These are phyloP conservation scores for Priceomyces carsonii DNA, from an alignment of 805 yeast species.

Conservation along the genomic window DNA sequence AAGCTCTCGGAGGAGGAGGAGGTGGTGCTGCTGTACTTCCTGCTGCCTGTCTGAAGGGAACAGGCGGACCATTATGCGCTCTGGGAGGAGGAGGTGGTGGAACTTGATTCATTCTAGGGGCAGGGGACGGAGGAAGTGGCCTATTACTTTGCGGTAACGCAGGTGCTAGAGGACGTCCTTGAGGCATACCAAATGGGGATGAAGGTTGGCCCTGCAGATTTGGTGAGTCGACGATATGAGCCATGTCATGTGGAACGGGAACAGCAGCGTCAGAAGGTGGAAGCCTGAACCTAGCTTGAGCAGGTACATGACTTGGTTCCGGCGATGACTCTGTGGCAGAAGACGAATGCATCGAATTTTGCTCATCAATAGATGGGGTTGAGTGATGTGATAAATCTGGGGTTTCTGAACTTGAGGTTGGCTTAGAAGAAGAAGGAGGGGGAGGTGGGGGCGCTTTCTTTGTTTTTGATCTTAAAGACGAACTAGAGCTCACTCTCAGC, in stretches of 20 bases:
- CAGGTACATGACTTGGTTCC: slow-evolving; percentile 12
- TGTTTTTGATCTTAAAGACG: slow-evolving; percentile 13
- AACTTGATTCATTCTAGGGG: slow-evolving; percentile 11
- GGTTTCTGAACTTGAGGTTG: no score
- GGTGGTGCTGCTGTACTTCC: slow-evolving; percentile 23
- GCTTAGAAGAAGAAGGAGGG: slow-evolving; percentile 30
- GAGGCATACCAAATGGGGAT: slow-evolving; percentile 17
- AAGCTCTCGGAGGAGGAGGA: slow-evolving; percentile 32
- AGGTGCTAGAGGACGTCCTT: slow-evolving; percentile 19
- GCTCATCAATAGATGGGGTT: neutral
- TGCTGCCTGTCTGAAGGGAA: slow-evolving; percentile 19
- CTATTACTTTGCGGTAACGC: slow-evolving; percentile 25
- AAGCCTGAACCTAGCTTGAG: slow-evolving; percentile 30
- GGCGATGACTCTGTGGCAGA: slow-evolving; percentile 14
- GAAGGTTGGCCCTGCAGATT: slow-evolving; percentile 6
- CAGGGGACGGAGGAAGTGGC: slow-evolving; percentile 26
- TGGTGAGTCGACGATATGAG: slow-evolving; percentile 17
- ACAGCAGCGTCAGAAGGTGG: slow-evolving; percentile 35
- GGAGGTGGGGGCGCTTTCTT: slow-evolving; percentile 41
- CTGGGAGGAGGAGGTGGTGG: slow-evolving; percentile 11
- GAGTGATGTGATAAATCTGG: slow-evolving; percentile 4
- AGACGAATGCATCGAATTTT: slow-evolving; percentile 8
- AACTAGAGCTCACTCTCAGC: slow-evolving; percentile 20
- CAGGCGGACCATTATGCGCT: slow-evolving; percentile 21
- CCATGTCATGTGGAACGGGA: slow-evolving; percentile 26